phyloP scores from a whole-genome alignment of 169 alveolate species.

The Babesia bigemina region DNA sequence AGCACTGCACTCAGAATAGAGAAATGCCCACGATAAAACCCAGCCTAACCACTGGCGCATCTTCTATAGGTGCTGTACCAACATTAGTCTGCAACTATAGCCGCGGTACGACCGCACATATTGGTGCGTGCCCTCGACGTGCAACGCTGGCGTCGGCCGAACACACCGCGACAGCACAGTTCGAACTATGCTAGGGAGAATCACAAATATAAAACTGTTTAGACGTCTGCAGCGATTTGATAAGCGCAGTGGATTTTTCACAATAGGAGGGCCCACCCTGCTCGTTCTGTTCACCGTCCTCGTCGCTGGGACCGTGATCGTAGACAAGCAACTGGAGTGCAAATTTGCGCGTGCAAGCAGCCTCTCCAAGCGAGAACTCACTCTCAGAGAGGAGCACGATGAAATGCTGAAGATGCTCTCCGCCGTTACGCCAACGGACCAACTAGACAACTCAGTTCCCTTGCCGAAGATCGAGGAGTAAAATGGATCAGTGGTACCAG shows the following conservation, averaged over 20 bases:
- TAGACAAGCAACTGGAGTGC: slow-evolving; percentile 70
- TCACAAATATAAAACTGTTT: not conserved
- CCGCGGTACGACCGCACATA: slow-evolving; percentile 1
- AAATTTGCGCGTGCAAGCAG: slow-evolving; percentile 66
- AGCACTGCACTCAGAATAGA: not conserved
- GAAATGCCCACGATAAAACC: not conserved
- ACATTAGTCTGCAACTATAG: too few relatives aligned
- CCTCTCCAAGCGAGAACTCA: slow-evolving; percentile 63
- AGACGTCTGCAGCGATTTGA: slow-evolving; percentile 49
- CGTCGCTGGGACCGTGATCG: slow-evolving; percentile 70
- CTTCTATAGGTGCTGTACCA: not conserved
- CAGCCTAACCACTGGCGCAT: slow-evolving; percentile 8
- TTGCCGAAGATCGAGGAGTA: slow-evolving; percentile 60
- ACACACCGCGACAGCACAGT: too few relatives aligned
- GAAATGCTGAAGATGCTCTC: slow-evolving; percentile 67
- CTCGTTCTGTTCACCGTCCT: slow-evolving; percentile 39
- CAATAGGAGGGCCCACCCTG: slow-evolving; percentile 63
- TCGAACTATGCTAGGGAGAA: not conserved
- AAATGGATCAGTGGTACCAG: not conserved
- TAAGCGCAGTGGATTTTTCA: slow-evolving; percentile 58
- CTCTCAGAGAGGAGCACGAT: slow-evolving; percentile 72
- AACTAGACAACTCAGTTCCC: slow-evolving; percentile 76
- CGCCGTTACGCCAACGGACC: slow-evolving; percentile 61
- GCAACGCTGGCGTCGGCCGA: not conserved
- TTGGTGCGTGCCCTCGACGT: not conserved